Percentiles rank a stretch among this genome's conserved stretches.
These are phyloP conservation scores for Hymenoscyphus salicellus DNA, from an alignment of 2,329 filamentous ascomycete species.

Conservation along the genomic window DNA sequence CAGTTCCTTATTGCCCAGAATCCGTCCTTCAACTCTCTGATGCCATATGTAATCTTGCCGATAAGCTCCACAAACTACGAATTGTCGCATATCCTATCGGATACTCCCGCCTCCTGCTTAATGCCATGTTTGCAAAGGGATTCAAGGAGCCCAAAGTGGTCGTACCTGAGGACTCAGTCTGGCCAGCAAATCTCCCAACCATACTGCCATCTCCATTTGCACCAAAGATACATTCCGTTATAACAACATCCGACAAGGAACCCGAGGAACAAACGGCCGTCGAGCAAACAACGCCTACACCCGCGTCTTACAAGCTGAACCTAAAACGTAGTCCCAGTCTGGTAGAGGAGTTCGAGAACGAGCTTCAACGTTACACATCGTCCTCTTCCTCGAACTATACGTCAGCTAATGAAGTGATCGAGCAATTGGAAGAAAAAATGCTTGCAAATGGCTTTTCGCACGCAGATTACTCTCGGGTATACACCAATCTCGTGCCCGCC, in stretches of 20 bases:
- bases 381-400: slow-evolving; percentile 9
- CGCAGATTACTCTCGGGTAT: not conserved
- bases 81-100: slow-evolving; percentile 10
- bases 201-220: not conserved
- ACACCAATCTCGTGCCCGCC: not conserved
- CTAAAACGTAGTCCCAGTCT: slow-evolving; percentile 13
- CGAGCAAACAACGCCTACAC: not conserved
- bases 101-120: slow-evolving; percentile 7
- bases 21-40: slow-evolving; percentile 1
- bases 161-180: slow-evolving; percentile 4
- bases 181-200: slow-evolving; percentile 7
- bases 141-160: not conserved
- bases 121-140: slow-evolving; percentile 3
- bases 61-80: slow-evolving; percentile 7
- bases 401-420: not conserved
- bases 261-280: not conserved
- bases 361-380: slow-evolving; percentile 1
- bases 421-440: slow-evolving; percentile 2
- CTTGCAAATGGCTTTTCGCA: not conserved
- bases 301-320: not conserved
- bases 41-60: slow-evolving; percentile 6
- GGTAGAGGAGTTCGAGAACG: slow-evolving; percentile 11
- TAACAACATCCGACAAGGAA: too few relatives aligned
- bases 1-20: slow-evolving; percentile 8
- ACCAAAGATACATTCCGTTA: not conserved